A percentile compares a stretch with the other conserved stretches of the same genome.
Conservation (phyloP, 331 rosid species). For the Telfairia occidentalis region DNA sequence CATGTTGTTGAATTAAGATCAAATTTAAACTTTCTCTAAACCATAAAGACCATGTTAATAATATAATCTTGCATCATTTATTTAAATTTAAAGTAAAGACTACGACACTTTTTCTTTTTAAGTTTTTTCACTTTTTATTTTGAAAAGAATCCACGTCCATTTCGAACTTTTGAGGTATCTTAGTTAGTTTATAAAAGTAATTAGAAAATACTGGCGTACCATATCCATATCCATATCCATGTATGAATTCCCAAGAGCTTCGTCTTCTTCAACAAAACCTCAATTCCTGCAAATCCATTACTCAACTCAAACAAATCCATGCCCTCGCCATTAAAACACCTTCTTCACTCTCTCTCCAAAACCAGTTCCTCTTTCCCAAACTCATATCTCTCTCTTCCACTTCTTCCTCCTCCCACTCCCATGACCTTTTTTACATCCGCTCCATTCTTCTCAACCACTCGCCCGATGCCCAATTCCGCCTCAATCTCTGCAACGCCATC, state of each 20-base stretch:
- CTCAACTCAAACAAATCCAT: constrained; percentile 27
- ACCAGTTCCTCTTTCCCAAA: neutral
- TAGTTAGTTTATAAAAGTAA: no score
- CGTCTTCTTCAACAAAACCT: neutral
- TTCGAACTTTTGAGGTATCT: no score
- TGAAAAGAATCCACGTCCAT: no score
- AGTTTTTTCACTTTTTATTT: no score
- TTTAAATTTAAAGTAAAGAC: no score
- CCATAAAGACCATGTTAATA: no score
- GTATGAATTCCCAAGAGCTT: constrained; percentile 20
- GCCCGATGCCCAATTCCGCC: constrained; percentile 8
- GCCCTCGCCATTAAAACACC: constrained; percentile 21
- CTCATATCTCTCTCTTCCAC: constrained; percentile 6
- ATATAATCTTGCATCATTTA: no score
- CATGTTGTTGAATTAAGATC: no score
- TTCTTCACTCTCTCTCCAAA: constrained; percentile 16
- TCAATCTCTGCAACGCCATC: constrained; percentile 27
- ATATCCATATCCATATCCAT: neutral
- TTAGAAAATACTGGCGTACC: neutral
- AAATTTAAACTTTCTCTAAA: no score
- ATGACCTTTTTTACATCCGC: constrained; percentile 12
- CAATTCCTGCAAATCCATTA: constrained; percentile 16
- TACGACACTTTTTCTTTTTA: no score
- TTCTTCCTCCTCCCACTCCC: constrained; percentile 11
- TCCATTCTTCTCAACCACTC: constrained; percentile 16